Base-by-base conservation (phyloP, 1,284 basidiomycete species). In the Pseudozyma thailandica region DNA sequence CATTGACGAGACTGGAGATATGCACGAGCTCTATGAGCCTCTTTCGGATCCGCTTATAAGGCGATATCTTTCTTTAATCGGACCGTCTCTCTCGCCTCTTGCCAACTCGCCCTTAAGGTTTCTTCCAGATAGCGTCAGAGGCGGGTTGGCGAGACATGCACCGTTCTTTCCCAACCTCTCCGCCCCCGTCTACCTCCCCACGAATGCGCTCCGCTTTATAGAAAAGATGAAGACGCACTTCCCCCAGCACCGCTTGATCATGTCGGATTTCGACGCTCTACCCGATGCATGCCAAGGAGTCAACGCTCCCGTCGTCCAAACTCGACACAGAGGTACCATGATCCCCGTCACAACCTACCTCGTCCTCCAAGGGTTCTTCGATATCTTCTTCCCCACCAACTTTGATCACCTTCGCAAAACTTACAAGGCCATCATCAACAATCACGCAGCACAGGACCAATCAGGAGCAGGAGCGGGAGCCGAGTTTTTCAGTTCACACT, bases 381-480 rank as follows among this genome's bases (percentile, higher is more conserved):
- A 99, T 84, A 98, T 98, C 71, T 94, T 99, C 86, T 99, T 98
- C 86, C 96, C 96, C 2, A 98, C 95, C 7, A 86, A 94, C 81
- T 99, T 98, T 75, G 88, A 89, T 50, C 87, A 88, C 20, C 86
- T 98, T 25, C 37, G 49, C 2, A 52, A 68, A 12, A 45, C 79
- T 5, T 83, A 84, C 47, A 43, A 26, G 13, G 6, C 21, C 37
- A n/a, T 56, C 27, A 13, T 54, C 48, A 37, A 42, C 46, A 39
- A 21, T 30, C 30, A 46, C 9, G 12, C 39, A 39, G 4, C 13
- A 9, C 41, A 27, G 6, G 13, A 15, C 23, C 43, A 4, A 21
- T 7, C 33, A 15, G 28, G 4, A 13, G n/a, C 2, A 3, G 50
- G 20, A 12, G 13, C 25, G 7, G 46, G 15, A 27, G 31, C 15